Evolutionary conservation across 495 filamentous ascomycete genomes (phyloP), one percentile per base, ranked within the genome.

Genomic region (Penicillium chermesinum): DNA sequence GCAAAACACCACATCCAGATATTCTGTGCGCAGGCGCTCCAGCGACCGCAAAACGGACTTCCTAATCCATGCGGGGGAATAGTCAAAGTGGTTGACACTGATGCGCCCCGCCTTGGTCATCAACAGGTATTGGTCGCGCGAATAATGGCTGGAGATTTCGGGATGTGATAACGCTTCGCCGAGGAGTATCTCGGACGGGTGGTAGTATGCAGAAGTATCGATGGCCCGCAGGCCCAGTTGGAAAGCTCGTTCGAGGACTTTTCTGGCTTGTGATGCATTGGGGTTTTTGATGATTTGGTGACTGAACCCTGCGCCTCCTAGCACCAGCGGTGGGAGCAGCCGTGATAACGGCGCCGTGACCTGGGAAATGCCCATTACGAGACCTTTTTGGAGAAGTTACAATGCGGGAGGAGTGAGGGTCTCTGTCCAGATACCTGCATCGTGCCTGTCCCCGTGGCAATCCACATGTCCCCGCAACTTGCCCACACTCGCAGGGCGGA

Each of bases 181-280:
- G 33, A 95, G 79, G 17, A 95, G 78, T 34, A 74, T 65, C 59
- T 95, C 89, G 18, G 88, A 84, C 1, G 89, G 89, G 7, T 89
- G 90, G 66, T 95, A 95, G 75, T 95, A 95, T 0, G 89, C 89
- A 2, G 85, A 89, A 1, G 89, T 95, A 70, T 95, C 89, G 70
- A 95, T 93, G 34, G 85, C 87, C 27, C 72, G 72, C 43, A 95
- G 72, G 44, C 86, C 87, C 17, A 81, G 74, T 34, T 78, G 66
- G 21, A 95, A 75, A 7, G 90, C 88, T 25, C 74, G 73, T 41
- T 83, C 71, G 27, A 95, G 79, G 36, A 95, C 84, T 41, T 73
- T 67, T 33, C 75, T 76, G 13, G 86, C 84, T 49, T 88, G 86
- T 19, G 90, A 73, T 15, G 72, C 61, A 49, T 73, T 79, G 1